Evolutionary conservation across 352 stramenopile species (phyloP).

Genomic region (Phytophthora syringae): DNA sequence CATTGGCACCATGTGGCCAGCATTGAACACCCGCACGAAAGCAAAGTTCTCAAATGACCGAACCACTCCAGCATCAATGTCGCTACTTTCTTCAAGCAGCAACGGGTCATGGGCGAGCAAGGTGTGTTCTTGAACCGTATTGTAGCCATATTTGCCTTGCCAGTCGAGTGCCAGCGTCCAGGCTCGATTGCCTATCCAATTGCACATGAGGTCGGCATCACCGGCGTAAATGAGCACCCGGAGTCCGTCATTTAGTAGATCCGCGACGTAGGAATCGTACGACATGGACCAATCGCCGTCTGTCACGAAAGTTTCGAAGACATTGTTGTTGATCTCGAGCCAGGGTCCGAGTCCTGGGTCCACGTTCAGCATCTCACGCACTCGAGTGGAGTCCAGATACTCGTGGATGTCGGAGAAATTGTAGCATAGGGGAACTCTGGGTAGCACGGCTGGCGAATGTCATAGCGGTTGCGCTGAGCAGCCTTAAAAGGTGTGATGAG

Average conservation of each 20-base stretch:
- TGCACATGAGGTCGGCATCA: constrained; percentile 97
- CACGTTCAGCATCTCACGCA: too few species aligned
- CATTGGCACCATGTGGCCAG: constrained; percentile 70
- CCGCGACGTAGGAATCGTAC: constrained; percentile 71
- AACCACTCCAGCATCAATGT: constrained; percentile 60
- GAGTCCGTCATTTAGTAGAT: constrained; percentile 75
- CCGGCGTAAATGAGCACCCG: constrained; percentile 95
- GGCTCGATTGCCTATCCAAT: constrained; percentile 94
- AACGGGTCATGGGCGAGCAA: too few species aligned
- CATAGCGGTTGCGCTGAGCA: constrained; percentile 65
- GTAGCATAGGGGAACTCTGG: too few species aligned
- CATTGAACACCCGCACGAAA: constrained; percentile 69
- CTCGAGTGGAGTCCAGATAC: too few species aligned
- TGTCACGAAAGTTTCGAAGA: too few species aligned
- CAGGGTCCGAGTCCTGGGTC: too few species aligned
- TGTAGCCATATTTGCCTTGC: too few species aligned
- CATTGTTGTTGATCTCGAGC: constrained; percentile 90
- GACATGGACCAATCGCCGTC: too few species aligned
- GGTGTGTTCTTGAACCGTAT: too few species aligned
- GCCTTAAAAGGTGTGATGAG: constrained; percentile 22
- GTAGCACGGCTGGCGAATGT: constrained; percentile 57
- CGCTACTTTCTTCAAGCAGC: too few species aligned
- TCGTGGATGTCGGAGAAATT: too few species aligned
- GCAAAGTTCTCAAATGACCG: constrained; percentile 50
- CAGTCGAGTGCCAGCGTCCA: constrained; percentile 93